Evolutionary conservation across 2,329 filamentous ascomycete species (phyloP), one percentile per base, ranked within the genome.

Genomic region (Tolypocladium sp.): DNA sequence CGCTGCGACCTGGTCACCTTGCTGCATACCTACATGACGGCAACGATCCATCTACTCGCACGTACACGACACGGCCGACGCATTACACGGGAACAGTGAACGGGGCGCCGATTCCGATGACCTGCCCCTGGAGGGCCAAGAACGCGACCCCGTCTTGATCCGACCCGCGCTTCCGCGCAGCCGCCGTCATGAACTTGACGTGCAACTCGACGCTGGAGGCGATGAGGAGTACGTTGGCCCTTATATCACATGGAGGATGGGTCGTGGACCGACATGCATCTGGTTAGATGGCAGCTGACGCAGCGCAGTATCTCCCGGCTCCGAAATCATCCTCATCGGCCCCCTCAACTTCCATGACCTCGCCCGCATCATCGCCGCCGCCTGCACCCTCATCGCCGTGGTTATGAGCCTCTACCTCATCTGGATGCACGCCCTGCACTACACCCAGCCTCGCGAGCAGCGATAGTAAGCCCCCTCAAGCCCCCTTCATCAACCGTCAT

Each of bases 401-500:
- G 57, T 77, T 52, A 69, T 81, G 46, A 84, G 82, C 59, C 70
- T 85, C 55, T 84, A 79, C 64, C 74, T 86, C 42, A 80, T 85
- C 61, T 82, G 74, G 70, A 79, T 80, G 74, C 84, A 87, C 74
- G 82, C 83, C 37, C 64, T 76, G 22, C 78, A 86, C 71, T 86
- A 86, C 67, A 85, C 83, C 33, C 82, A 83, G 59, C 83, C 83
- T 8, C 71, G 74, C 58, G 82, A 86, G 70, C 83, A 86, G 67
- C 79, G 77, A 70, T 82, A 86, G 78, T 81, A 70, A 62, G 77
- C 65, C 61, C 55, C 6, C 10, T n/a, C 35, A 4, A 13, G 35
- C 35, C 35, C 35, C 30, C 30, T 30, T 7, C 30, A 5, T 30
- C 1, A 30, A 30, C 30, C 30, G 30, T 7, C 3, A 5, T 5